These are phyloP conservation scores for Podospora comata DNA, from an alignment of 495 filamentous ascomycete genomes.

Conservation along the genomic window DNA sequence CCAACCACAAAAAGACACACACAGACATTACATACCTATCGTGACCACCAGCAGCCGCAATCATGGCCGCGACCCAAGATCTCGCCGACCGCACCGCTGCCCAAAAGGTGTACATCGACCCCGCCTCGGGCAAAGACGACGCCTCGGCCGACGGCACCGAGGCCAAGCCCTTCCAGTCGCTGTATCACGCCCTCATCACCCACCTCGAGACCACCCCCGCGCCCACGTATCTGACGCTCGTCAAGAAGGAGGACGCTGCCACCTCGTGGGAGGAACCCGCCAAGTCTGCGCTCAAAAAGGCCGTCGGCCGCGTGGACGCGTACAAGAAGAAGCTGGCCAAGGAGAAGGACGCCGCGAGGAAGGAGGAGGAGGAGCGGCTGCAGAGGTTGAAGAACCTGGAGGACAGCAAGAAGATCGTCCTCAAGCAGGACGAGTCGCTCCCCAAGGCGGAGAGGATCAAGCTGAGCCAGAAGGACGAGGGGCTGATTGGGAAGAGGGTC, in stretches of 20 bases:
- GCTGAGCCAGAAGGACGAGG: constrained; percentile 58
- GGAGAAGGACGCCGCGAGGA: constrained; percentile 61
- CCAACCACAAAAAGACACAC: constrained; percentile 7
- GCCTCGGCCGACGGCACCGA: constrained; percentile 62
- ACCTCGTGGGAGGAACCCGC: constrained; percentile 77
- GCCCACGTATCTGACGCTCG: constrained; percentile 63
- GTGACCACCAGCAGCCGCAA: constrained; percentile 13
- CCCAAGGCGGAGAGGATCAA: constrained; percentile 74
- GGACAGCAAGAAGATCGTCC: constrained; percentile 81
- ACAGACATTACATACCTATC: constrained; percentile 11
- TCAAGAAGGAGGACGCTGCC: constrained; percentile 60
- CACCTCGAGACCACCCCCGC: constrained; percentile 54
- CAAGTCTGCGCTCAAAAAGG: constrained; percentile 82
- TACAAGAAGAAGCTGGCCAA: constrained; percentile 76
- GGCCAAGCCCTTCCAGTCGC: constrained; percentile 72
- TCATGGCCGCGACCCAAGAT: constrained; percentile 39
- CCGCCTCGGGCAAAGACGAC: constrained; percentile 71
- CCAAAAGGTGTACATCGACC: constrained; percentile 68
- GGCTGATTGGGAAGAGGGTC: constrained; percentile 69
- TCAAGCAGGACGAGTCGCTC: constrained; percentile 76
- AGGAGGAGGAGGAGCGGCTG: constrained; percentile 69
- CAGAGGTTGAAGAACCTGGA: constrained; percentile 64
- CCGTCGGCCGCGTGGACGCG: constrained; percentile 63
- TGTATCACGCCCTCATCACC: constrained; percentile 73
- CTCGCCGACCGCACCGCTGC: constrained; percentile 46